Base-by-base conservation (phyloP, 2,329 filamentous ascomycete genomes). In the Fusarium dlaminii region DNA sequence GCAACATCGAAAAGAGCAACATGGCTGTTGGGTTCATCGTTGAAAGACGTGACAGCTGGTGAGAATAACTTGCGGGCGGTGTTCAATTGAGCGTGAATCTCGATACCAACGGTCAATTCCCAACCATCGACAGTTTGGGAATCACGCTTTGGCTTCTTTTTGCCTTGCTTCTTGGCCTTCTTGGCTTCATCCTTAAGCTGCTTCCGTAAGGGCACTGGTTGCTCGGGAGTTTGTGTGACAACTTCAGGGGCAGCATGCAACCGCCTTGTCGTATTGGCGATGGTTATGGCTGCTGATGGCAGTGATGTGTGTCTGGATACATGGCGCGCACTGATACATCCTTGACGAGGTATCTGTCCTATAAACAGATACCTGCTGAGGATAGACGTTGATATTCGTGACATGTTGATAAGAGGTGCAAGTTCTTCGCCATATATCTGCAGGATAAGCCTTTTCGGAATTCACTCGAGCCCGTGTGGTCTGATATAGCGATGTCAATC, bases 11-110 rank as follows among this genome's bases (percentile, higher is more conserved):
- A 98, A 11, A 92, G 88, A 7, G 95, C 92, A 42, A 97, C 94
- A 83, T 95, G 93, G n/a, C 90, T 91, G 81, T 99, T 98, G 11
- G 95, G 93, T 7, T 86, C 82, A 60, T 92, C 90, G 78, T 91
- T 90, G 79, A 90, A 88, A 2, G 90, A 90, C 0, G 91, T 91
- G 18, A 85, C 82, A 17, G 92, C 92, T 42, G 88, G 82, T 3
- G 96, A 98, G 85, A 99, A 99, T 63, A 99, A 90, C 84, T 99
- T 99, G 79, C 89, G 88, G 9, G 90, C 87, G 0, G 95, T 96
- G 82, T 98, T 98, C 79, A 99, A 87, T 83, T 98, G 96, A 27
- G 96, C 96, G 81, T 99, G 96, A 73, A 99, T 96, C 85, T 99
- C 96, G 76, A 99, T 95, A 70, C 96, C 96, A 34, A 98, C 94